Base-by-base conservation (phyloP, 345 rosid genomes). In the Raphanus sativus region DNA sequence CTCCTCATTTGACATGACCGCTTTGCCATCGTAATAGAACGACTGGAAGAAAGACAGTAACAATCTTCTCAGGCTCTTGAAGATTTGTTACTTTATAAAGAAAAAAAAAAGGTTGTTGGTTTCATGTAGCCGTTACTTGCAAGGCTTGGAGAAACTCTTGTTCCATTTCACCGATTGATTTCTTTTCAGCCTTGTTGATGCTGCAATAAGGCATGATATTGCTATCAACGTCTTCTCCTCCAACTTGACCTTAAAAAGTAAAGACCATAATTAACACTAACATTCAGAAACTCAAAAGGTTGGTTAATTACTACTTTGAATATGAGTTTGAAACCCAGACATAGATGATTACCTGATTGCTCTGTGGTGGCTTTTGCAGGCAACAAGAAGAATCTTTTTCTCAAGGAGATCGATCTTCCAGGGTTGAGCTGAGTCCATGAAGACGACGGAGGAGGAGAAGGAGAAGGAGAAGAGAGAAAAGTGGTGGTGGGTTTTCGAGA, bases 131-230 rank as follows among this genome's bases (percentile, higher is more conserved):
- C 1, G 81, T 80, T 77, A 95, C 98, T 81, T 95, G 99, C 61
- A 92, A 83, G 52, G 97, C 98, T 86, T 91, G 98, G 36, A 95
- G 91, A 84, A 95, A 95, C 26, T 92, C 98, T 76, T 92, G 98
- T 74, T 95, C 98, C 86, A 92, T 84, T 83, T 95, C 99, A 25
- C 98, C 94, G 10, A 89, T 3, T 1, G 99, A 82, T 81, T 76
- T 92, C 87, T 95, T 95, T 50, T 80, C 90, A 82, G 87, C 85
- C 80, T 75, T 80, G 59, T 75, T 64, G 78, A 95, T 80, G 86
- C 90, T 95, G 77, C 96, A 95, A 67, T 95, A 95, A 2, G 82
- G 96, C 80, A 95, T 85, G 78, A 95, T 82, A 38, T 91, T 95
- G 84, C 92, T 38, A 55, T 95, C 99, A 2, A 63, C 69, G 0